Conservation (phyloP, 345 rosid species). For the Lagerstroemia speciosa region DNA sequence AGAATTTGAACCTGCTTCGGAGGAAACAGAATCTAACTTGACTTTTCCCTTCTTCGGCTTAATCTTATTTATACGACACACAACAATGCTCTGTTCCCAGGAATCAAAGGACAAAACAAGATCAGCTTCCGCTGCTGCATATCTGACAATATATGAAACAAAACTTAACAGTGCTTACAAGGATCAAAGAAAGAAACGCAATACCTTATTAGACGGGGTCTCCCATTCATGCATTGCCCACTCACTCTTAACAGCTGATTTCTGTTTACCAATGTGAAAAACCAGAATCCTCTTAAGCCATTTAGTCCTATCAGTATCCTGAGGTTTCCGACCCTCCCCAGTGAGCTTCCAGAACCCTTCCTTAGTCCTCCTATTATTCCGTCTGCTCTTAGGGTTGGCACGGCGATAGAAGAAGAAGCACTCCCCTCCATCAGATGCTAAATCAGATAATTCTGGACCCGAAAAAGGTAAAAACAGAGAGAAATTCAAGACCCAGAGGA, state of each 20-base stretch:
- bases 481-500: background rate
- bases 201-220: background rate
- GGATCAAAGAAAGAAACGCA: background rate
- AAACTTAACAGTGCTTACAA: background rate
- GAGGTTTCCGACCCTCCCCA: background rate
- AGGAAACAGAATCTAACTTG: background rate
- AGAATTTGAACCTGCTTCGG: background rate
- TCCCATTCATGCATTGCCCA: conserved; percentile 1
- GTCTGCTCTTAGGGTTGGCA: background rate
- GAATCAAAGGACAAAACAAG: background rate
- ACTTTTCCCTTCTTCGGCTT: background rate
- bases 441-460: background rate
- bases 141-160: background rate
- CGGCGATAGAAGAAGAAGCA: background rate
- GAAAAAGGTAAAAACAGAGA: background rate
- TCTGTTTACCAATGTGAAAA: background rate
- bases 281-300: conserved; percentile 1
- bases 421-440: background rate
- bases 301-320: background rate
- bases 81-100: background rate
- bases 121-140: background rate
- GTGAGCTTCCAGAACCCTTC: background rate
- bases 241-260: background rate
- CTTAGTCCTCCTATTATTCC: background rate
- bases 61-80: background rate